Evolutionary conservation across 441 rosid species (phyloP), one percentile per base, ranked within the genome.

Genomic region (Eutrema salsugineum): DNA sequence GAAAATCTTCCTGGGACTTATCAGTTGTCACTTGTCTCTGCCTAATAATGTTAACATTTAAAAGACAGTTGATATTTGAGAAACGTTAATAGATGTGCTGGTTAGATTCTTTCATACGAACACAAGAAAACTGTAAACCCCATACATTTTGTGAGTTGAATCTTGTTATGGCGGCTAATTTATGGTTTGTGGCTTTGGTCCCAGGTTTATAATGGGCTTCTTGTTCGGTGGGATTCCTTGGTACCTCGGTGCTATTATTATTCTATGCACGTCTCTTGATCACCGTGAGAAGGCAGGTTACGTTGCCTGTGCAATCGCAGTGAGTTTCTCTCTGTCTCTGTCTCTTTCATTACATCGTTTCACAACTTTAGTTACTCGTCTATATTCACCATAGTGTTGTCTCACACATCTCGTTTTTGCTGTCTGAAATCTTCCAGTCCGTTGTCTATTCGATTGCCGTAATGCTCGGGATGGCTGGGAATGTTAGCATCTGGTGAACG

Each of bases 221-320:
- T 82, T 91, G 81, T 80, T 93, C 11, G 98, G 94, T 46, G 94
- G 94, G 35, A 71, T 91, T 48, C 94, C 98, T 5, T 93, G 97
- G 98, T 88, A 93, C 48, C 55, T 86, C 36, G 96, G 96, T 53
- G 78, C 94, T 40, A 78, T 85, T 66, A 70, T 93, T 51, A 75
- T 86, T 36, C 79, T 89, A 5, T 84, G 79, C 70, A 72, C 81
- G 10, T 82, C 58, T 44, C 82, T 87, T 47, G 96, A 91, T 81
- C 70, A 87, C 67, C 84, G 90, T 64, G 97, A 93, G 68, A 89
- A 91, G 76, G 91, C 97, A 17, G 98, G 97, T 71, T 88, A 91
- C 63, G 77, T 88, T 33, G 94, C 98, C 4, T 93, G 97, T 77
- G 78, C 83, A 40, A 81, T 93, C 46, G 97, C 89, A 14, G 98